A percentile compares a stretch with the other conserved stretches of the same genome.
These are phyloP conservation scores for Croton laevigatus DNA, from an alignment of 441 rosid species.

Conservation along the genomic window DNA sequence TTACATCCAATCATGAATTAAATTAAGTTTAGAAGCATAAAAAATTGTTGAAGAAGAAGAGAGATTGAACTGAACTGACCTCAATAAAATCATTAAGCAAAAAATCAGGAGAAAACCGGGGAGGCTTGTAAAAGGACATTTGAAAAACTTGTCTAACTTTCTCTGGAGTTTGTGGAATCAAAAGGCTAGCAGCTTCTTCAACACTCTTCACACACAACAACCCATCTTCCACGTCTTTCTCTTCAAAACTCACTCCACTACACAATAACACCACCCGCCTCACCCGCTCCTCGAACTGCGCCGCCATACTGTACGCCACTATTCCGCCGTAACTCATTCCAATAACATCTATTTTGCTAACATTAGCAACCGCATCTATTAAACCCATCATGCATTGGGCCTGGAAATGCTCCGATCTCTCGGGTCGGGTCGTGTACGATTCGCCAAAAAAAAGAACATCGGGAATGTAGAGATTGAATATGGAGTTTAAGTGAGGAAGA, in stretches of 20 bases:
- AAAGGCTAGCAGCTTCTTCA: conserved; percentile 48
- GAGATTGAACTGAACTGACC: conserved; percentile 30
- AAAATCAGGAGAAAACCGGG: conserved; percentile 42
- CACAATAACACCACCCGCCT: conserved; percentile 53
- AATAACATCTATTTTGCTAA: conserved; percentile 38
- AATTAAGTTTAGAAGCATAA: no score
- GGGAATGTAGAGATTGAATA: conserved; percentile 74
- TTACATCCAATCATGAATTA: no score
- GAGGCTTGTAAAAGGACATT: conserved; percentile 60
- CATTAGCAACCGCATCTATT: conserved; percentile 44
- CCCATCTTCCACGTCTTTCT: conserved; percentile 59
- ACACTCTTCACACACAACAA: conserved; percentile 43
- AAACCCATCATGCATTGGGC: conserved; percentile 56
- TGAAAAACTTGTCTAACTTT: conserved; percentile 40
- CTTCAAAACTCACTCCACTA: conserved; percentile 73
- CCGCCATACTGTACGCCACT: conserved; percentile 70
- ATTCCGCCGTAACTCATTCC: conserved; percentile 87
- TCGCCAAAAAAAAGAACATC: conserved; percentile 82
- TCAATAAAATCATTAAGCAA: conserved; percentile 54
- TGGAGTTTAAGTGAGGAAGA: conserved; percentile 40
- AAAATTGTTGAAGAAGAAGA: no score
- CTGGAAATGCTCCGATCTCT: conserved; percentile 67
- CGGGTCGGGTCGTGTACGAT: conserved; percentile 61
- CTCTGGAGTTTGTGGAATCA: conserved; percentile 59
- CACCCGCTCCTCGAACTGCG: conserved; percentile 55